Evolutionary conservation across 345 rosid species (phyloP), one percentile per base, ranked within the genome.

Genomic region (Euphorbia pulcherrima): DNA sequence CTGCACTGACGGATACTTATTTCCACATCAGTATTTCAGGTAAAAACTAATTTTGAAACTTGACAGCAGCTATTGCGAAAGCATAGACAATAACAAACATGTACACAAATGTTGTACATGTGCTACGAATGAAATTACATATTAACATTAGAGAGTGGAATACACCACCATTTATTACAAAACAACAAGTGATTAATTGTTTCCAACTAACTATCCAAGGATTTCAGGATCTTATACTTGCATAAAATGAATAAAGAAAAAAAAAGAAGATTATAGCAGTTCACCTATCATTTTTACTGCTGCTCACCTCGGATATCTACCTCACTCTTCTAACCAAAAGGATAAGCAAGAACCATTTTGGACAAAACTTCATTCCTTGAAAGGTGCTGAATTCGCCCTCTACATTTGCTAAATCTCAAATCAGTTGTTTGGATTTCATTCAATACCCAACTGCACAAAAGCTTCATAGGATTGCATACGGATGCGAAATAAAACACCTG

Each of bases 291-390:
- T 1, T 2, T 17, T 56, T n/a, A 13, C 60, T 16, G 14, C 60
- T 40, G 35, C 30, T 23, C 16, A 13, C 46, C 37, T 53, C 24
- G 12, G 69, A 30, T 16, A 40, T 59, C 23, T 17, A 6, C 26
- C n/a, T 26, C 40, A 26, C 54, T 67, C 53, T 3, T 66, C n/a
- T 8, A 18, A 30, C 55, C 52, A 50, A 55, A 29, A 21, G n/a
- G n/a, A n/a, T n/a, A 64, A 29, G 16, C n/a, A 39, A 29, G 69
- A 16, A 51, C 2, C 70, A 67, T 26, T 55, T 47, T 6, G 29
- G 11, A 20, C 70, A 40, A 11, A 21, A 12, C 4, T 40, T 17
- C n/a, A 14, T 14, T 17, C 52, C 7, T 33, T 23, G 2, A 48
- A 26, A 35, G 52, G 30, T 41, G 51, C 28, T 26, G 1, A 4